These are phyloP conservation scores for Rhynchosporium graminicola DNA, from an alignment of 2,329 filamentous ascomycete genomes.

Conservation along the genomic window DNA sequence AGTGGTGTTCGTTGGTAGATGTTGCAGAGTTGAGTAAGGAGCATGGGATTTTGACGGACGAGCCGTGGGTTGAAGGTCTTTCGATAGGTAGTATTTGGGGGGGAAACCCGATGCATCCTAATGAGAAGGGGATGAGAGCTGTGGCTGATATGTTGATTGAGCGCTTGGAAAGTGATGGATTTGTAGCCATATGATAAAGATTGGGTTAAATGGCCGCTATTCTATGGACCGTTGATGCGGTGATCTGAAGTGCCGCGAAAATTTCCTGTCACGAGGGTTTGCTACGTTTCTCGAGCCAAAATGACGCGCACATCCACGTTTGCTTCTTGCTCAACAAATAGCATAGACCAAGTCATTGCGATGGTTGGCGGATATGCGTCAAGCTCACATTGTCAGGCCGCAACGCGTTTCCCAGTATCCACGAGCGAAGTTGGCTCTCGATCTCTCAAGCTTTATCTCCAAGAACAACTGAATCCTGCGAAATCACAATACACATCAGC, in stretches of 20 bases:
- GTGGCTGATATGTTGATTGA: slow-evolving; percentile 20
- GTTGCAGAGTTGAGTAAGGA: slow-evolving; percentile 12
- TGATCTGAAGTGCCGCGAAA: no score
- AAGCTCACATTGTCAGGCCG: no score
- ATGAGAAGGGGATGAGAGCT: slow-evolving; percentile 19
- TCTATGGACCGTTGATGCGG: no score
- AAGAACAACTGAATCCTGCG: no score
- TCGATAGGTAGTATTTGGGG: slow-evolving; percentile 1
- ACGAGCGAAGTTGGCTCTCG: no score
- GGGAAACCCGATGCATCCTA: slow-evolving; percentile 19
- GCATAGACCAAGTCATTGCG: no score
- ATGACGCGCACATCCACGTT: no score
- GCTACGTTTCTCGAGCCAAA: no score
- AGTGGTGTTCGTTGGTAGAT: neutral
- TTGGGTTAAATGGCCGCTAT: neutral
- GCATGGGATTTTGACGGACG: slow-evolving; percentile 13
- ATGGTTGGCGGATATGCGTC: no score
- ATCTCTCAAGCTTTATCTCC: neutral
- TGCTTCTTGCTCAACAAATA: no score
- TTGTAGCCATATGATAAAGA: neutral
- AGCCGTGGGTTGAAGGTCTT: slow-evolving; percentile 20
- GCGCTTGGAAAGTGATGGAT: slow-evolving; percentile 1
- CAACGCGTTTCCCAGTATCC: no score
- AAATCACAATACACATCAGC: neutral
- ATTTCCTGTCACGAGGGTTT: no score